These are phyloP conservation scores for Tremella fuciformis DNA, from an alignment of 768 basidiomycete species.

Conservation along the genomic window DNA sequence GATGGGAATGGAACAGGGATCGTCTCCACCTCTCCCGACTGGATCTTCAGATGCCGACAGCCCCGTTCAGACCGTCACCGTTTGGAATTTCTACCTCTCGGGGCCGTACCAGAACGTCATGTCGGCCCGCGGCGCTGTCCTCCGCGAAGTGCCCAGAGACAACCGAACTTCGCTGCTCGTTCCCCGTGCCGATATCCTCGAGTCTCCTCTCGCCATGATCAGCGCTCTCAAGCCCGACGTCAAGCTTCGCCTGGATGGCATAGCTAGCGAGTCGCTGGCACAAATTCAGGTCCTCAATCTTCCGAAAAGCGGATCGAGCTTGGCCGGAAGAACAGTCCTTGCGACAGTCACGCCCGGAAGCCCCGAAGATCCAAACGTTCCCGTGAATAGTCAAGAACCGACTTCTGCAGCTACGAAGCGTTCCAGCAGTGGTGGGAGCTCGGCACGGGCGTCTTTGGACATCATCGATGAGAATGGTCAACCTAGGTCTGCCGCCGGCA, in stretches of 20 bases:
- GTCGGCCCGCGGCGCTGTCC: conserved; percentile 77
- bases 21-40: neutral
- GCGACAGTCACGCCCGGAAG: conserved; percentile 25
- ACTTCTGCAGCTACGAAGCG: neutral
- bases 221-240: conserved; percentile 76
- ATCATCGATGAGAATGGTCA: neutral
- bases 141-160: conserved; percentile 69
- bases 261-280: conserved; percentile 85
- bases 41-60: conserved; percentile 2
- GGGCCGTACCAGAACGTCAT: conserved; percentile 92
- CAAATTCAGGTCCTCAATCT: conserved; percentile 93
- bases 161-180: conserved; percentile 84
- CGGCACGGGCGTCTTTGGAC: conserved; percentile 53
- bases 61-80: conserved; percentile 22
- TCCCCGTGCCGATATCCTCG: conserved; percentile 86
- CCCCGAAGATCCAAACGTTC: conserved; percentile 1
- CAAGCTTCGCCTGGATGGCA: conserved; percentile 81
- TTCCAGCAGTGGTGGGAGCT: conserved; percentile 66
- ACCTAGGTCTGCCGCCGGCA: conserved; percentile 7
- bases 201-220: conserved; percentile 61
- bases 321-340: conserved; percentile 17
- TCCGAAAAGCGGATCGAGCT: conserved; percentile 17
- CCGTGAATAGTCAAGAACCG: neutral
- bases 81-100: conserved; percentile 81
- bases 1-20: conserved; percentile 8